Evolutionary conservation across 1,284 basidiomycete genomes (phyloP), one percentile per base, ranked within the genome.

Genomic region (Inonotus hispidus): DNA sequence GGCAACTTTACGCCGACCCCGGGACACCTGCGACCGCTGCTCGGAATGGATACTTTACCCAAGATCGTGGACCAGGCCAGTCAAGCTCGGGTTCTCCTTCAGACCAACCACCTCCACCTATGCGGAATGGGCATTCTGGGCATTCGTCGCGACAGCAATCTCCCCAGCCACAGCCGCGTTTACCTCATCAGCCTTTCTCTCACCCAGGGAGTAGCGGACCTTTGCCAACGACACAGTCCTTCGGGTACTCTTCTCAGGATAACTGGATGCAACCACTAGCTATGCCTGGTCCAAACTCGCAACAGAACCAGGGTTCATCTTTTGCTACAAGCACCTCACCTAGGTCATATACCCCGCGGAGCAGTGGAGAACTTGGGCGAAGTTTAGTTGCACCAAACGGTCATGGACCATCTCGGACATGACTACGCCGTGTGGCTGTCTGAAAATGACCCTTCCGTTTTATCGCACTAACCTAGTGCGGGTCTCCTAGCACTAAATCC

Each of bases 121-220:
- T 75, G 29, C 76, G 79, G 63, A 80, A 74, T 63, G 79, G 79
- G 32, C 66, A 66, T 45, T 52, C 64, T 63, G 79, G 79, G 32
- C 66, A 66, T 45, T 52, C 64, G 29, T 62, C 53, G 7, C 73
- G 76, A 23, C 72, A 75, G 55, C 79, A 79, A 53, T 75, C 76
- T 16, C 75, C 77, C 1, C 73, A 76, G 14, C 65, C 72, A 5
- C 73, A 75, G n/a, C 69, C 72, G 0, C 71, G 74, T 23, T 64
- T 77, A 35, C 66, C 66, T 19, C 80, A 82, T 63, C 68, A 74
- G 27, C 73, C 78, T 0, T 74, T 75, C 68, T 77, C 81, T n/a
- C 79, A 74, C 56, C 73, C 79, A 1, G 66, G 74, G 8, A 68
- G 73, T 13, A 70, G 71, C 21, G 61, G 41, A 14, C 32, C 53